Evolutionary conservation across 805 yeast genomes (phyloP), one percentile per base, ranked within the genome.

Genomic region (Ogataea populi-albae): DNA sequence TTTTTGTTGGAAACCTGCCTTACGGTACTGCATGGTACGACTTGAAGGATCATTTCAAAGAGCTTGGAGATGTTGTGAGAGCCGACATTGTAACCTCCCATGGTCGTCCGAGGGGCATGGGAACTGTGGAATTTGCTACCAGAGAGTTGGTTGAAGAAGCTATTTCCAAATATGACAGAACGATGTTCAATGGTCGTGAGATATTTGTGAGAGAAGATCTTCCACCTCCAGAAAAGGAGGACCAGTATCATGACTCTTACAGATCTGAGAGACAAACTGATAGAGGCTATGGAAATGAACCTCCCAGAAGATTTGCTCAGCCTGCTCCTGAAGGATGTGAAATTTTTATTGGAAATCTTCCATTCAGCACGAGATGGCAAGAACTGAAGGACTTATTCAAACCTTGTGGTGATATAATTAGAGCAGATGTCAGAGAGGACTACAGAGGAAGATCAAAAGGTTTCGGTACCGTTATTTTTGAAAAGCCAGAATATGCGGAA

Each of bases 171-270:
- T 81, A 71, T 51, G 83, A 85, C 61, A 80, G 85, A 53, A 68
- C 79, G 20, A 68, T 66, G 23, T 74, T 79, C 45, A 62, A 68
- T 54, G 94, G 87, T 10, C 79, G 97, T 60, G 81, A 77, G 50
- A 82, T 88, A 28, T 87, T 83, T 60, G 95, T 89, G 7, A 80
- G 97, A 65, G 94, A 82, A 57, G 95, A 88, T 62, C 81, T 86
- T 57, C 93, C 93, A 23, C 93, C 93, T 18, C 93, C 91, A 50
- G 62, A 53, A 37, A 59, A 58, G 28, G 46, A 43, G 16, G 52
- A 39, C 35, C 36, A 69, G 56, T 57, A 50, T 43, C 45, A 42
- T 12, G 52, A 40, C 37, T 35, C 70, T 57, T 56, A 49, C 42
- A 45, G 62, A 44, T 47, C 47, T 46, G 38, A 43, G 22, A 46